These are phyloP conservation scores for Suillus alpinus DNA, from an alignment of 768 basidiomycete genomes.

Conservation along the genomic window DNA sequence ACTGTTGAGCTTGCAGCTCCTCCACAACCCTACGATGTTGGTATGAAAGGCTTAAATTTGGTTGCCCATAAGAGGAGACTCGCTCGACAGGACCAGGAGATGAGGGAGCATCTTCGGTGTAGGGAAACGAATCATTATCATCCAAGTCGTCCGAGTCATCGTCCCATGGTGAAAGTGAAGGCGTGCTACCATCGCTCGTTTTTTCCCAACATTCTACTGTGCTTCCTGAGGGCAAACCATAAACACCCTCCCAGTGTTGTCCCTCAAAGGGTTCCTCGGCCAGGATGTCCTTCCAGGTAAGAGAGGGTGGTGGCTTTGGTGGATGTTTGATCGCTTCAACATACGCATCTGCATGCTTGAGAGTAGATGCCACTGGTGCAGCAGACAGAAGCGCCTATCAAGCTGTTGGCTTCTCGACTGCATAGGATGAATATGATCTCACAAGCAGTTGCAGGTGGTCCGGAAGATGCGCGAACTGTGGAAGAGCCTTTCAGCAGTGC, in stretches of 20 bases:
- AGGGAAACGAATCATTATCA: constrained; percentile 17
- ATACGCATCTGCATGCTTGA: constrained; percentile 52
- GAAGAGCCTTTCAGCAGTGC: constrained; percentile 5
- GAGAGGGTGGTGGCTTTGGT: constrained; percentile 30
- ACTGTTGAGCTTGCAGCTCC: constrained; percentile 59
- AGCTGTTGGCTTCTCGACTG: constrained; percentile 4
- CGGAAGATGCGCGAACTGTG: constrained; percentile 57
- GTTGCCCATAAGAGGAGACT: constrained; percentile 26
- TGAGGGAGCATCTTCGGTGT: not conserved
- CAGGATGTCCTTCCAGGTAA: constrained; percentile 80
- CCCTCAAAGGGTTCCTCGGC: constrained; percentile 83
- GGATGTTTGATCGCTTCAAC: constrained; percentile 49
- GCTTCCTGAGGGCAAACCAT: constrained; percentile 49
- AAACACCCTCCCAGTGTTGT: constrained; percentile 81
- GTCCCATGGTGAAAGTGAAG: constrained; percentile 65
- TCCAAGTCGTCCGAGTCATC: constrained; percentile 45
- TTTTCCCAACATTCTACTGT: constrained; percentile 42
- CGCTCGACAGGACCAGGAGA: constrained; percentile 1
- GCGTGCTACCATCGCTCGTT: constrained; percentile 55
- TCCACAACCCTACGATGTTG: constrained; percentile 58
- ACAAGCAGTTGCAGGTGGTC: constrained; percentile 76
- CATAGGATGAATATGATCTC: constrained; percentile 18
- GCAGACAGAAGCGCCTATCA: constrained; percentile 54
- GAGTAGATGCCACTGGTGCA: constrained; percentile 47
- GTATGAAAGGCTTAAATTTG: constrained; percentile 20